These are phyloP conservation scores for Amaranthus palmeri DNA, from an alignment of 148 eudicot species.

Conservation along the genomic window DNA sequence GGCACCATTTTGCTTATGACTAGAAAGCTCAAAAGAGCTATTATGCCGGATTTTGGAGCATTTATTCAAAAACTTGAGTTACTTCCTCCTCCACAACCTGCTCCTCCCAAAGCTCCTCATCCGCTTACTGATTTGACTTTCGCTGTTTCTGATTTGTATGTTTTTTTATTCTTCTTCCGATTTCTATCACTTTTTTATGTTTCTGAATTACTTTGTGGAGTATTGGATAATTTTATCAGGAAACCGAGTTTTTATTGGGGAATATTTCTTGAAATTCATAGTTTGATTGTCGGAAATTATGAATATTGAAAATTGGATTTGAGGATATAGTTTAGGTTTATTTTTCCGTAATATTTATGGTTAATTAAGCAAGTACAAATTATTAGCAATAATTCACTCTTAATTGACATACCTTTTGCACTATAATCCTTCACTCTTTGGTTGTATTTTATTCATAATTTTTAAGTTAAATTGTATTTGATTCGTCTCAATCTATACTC, in stretches of 20 bases:
- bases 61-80: constrained; percentile 60
- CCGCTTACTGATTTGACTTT: constrained; percentile 75
- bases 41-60: constrained; percentile 74
- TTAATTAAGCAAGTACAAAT: too few relatives aligned
- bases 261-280: not conserved
- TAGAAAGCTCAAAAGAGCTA: constrained; percentile 56
- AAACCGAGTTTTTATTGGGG: not conserved
- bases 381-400: too few relatives aligned
- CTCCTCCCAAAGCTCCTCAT: constrained; percentile 95
- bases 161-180: not conserved
- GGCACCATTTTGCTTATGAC: constrained; percentile 64
- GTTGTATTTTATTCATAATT: too few relatives aligned
- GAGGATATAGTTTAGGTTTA: too few relatives aligned
- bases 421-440: too few relatives aligned
- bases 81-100: constrained; percentile 92
- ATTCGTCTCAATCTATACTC: too few relatives aligned
- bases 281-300: not conserved
- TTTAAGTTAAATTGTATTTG: too few relatives aligned
- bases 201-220: too few relatives aligned
- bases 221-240: too few relatives aligned
- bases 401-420: too few relatives aligned
- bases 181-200: not conserved
- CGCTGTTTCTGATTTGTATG: constrained; percentile 87
- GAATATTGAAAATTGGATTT: too few relatives aligned
- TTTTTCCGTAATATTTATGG: too few relatives aligned